A percentile compares a stretch with the other conserved stretches of the same genome.
Conservation (phyloP, 116 monocot species). For the Iris pallida region DNA sequence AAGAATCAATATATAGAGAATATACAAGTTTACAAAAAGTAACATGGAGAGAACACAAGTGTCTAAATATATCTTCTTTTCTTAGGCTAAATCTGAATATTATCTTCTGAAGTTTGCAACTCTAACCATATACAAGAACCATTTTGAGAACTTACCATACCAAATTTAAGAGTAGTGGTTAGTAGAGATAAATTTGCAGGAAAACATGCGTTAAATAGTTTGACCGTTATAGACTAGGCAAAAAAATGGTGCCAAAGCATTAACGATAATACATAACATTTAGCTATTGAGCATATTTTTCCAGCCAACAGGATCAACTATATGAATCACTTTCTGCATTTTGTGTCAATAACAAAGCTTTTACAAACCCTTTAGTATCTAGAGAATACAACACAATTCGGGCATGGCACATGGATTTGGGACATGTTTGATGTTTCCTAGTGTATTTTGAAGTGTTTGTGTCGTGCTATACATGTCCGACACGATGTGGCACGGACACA, state of each 20-base stretch:
- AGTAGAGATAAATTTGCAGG: not conserved
- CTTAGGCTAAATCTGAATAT: not conserved
- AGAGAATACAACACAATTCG: not conserved
- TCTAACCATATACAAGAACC: not conserved
- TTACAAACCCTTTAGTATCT: not conserved
- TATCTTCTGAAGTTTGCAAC: not conserved
- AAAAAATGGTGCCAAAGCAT: not conserved
- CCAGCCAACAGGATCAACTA: not conserved
- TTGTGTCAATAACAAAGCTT: too few species aligned
- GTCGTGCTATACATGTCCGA: too few species aligned
- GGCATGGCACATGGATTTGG: not conserved
- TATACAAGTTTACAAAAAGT: not conserved
- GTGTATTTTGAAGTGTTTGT: not conserved
- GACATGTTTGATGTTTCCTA: not conserved
- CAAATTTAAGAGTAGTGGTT: not conserved
- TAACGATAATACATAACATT: not conserved
- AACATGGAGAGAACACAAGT: not conserved
- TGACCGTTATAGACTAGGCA: not conserved
- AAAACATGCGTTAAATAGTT: not conserved
- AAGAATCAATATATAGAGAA: not conserved
- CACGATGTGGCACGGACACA: too few species aligned
- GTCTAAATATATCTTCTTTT: too few species aligned
- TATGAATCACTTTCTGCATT: not conserved
- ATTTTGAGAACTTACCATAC: not conserved
- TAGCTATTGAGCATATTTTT: not conserved